Base-by-base conservation (phyloP, 805 yeast species). In the Candida krabiensis region DNA sequence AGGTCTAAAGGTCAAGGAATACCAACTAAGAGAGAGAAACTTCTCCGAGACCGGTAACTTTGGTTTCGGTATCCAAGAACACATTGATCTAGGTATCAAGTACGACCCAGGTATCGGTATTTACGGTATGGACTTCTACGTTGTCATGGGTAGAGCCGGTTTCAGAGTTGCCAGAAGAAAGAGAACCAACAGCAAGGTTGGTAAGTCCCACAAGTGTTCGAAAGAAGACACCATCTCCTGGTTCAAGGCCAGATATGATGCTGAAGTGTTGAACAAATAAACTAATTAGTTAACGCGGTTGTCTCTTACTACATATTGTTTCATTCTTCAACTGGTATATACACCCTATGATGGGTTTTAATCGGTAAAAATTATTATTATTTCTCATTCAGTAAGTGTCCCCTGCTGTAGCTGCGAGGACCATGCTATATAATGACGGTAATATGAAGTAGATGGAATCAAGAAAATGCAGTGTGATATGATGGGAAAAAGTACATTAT, bases 61-160 rank as follows among this genome's bases (percentile, higher is more conserved):
- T 67, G 99, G 99, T 81, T 93, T 93, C 84, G 99, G 99, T 85
- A 83, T 93, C 71, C 85, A 86, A 63, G 99, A 93, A 83, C 99
- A 93, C 83, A 93, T 93, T 66, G 99, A 93, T 75, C 84, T 93
- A 73, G 99, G 99, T 82, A 93, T 93, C 85, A 93, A 93, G 82
- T 93, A 93, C 80, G 99, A 93, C 76, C 99, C 99, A 75, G 81
- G 86, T 69, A 93, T 93, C 67, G 98, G 98, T 73, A 93, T 93
- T 72, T 93, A 91, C 93, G 99, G 99, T 84, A 93, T 86, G 95
- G 99, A 93, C 78, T 93, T 93, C 88, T 93, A 90, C 90, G 89
- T 93, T 69, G 96, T 91, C 69, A 78, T 93, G 79, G 97, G 96
- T 73, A 91, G 99, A 80, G 93, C 96, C 70, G 99, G 99, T 79